Evolutionary conservation across 768 basidiomycete species (phyloP).

Genomic region (Strobilomyces echinocephalus): DNA sequence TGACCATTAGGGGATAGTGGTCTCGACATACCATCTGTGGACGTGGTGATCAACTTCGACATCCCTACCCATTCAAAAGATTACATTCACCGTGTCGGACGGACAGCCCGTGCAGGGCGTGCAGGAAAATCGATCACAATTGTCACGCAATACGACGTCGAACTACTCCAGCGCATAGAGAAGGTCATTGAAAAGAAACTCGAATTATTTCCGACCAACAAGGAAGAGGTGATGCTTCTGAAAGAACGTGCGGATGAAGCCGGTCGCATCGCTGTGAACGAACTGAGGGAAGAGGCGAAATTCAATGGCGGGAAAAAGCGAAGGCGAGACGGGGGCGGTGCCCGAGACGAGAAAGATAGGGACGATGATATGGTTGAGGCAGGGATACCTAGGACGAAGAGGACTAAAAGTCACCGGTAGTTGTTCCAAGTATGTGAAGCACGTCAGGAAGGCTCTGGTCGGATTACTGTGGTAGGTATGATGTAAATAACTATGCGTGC

Average conservation of each 20-base stretch:
- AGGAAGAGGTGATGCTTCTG: conserved; percentile 83
- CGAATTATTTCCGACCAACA: conserved; percentile 80
- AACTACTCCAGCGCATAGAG: conserved; percentile 93
- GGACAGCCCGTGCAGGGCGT: conserved; percentile 96
- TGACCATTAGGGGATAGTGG: conserved; percentile 48
- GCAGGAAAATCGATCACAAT: conserved; percentile 96
- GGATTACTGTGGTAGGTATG: too few species aligned
- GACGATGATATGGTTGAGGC: conserved; percentile 93
- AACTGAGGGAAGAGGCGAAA: conserved; percentile 71
- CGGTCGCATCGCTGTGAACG: conserved; percentile 65
- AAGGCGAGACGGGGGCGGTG: conserved; percentile 43
- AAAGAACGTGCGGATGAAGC: conserved; percentile 90
- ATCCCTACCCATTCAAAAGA: conserved; percentile 98
- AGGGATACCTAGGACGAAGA: conserved; percentile 71
- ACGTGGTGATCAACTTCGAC: conserved; percentile 96
- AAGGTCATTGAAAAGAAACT: conserved; percentile 88
- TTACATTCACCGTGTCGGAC: conserved; percentile 96
- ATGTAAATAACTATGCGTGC: conserved; percentile 30
- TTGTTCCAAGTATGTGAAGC: neutral
- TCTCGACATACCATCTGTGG: conserved; percentile 92
- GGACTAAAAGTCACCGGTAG: conserved; percentile 44
- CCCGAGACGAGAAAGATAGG: conserved; percentile 74
- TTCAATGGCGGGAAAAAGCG: conserved; percentile 49
- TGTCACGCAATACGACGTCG: conserved; percentile 97
- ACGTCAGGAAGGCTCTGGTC: too few species aligned